These are phyloP conservation scores for Fusarium longipes DNA, from an alignment of 2,329 filamentous ascomycete genomes.

Conservation along the genomic window DNA sequence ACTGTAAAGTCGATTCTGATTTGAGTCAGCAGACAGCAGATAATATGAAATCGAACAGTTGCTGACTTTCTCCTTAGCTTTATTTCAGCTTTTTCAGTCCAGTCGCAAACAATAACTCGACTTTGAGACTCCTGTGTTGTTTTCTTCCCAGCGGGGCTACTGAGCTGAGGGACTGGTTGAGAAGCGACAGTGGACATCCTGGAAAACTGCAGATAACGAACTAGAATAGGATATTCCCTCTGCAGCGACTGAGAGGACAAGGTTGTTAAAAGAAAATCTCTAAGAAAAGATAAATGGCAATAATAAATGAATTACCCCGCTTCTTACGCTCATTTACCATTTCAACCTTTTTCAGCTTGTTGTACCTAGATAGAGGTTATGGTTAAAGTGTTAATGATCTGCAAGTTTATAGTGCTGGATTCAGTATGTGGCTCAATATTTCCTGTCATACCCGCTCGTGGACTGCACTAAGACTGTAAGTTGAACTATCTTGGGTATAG, in stretches of 20 bases:
- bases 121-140: not conserved
- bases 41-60: accelerated
- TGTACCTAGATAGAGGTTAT: not conserved
- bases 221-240: not conserved
- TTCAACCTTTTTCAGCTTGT: not conserved
- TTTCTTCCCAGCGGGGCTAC: not conserved
- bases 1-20: slow-evolving; percentile 7
- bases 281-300: not conserved
- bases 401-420: not conserved
- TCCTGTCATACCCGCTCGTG: not conserved
- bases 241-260: not conserved
- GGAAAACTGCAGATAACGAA: not conserved
- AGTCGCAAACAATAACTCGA: not conserved
- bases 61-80: not conserved
- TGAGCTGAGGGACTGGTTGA: not conserved
- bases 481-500: not conserved
- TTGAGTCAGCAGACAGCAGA: accelerated
- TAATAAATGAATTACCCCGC: not conserved
- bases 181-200: not conserved
- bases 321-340: not conserved
- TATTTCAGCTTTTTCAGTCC: slow-evolving; percentile 1
- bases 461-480: not conserved
- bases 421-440: not conserved
- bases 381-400: not conserved
- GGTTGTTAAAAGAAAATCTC: not conserved